Percentiles rank a stretch among this genome's conserved stretches.
These are phyloP conservation scores for Jasminum sambac DNA, from an alignment of 257 asterid genomes.

Conservation along the genomic window DNA sequence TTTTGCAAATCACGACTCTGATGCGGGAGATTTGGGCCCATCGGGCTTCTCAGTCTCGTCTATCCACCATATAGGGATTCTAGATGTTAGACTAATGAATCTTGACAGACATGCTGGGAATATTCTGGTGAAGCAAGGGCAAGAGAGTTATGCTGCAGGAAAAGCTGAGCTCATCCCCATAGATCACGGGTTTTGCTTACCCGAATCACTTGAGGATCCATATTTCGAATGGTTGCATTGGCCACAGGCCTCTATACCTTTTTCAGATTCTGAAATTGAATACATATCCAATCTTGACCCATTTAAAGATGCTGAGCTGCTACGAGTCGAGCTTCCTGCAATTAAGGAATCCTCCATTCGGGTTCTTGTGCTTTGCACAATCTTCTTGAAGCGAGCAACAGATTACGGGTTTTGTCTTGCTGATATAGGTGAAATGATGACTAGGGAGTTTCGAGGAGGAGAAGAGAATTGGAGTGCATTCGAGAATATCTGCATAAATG, in stretches of 20 bases:
- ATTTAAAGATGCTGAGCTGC: conserved; percentile 65
- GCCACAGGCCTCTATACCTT: conserved; percentile 91
- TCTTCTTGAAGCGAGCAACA: conserved; percentile 68
- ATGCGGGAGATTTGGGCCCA: conserved; percentile 92
- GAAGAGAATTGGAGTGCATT: conserved; percentile 67
- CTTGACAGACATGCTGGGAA: conserved; percentile 97
- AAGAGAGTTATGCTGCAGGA: conserved; percentile 46
- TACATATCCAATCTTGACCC: conserved; percentile 76
- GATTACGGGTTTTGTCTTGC: conserved; percentile 71
- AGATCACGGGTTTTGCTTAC: conserved; percentile 94
- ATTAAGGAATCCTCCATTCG: conserved; percentile 73
- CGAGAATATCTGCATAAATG: conserved; percentile 66
- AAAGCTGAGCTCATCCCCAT: conserved; percentile 85
- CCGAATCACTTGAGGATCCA: conserved; percentile 91
- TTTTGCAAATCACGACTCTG: conserved; percentile 68
- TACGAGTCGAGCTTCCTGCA: conserved; percentile 65
- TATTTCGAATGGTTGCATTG: conserved; percentile 96
- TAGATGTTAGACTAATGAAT: conserved; percentile 80
- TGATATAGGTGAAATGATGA: conserved; percentile 93
- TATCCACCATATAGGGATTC: conserved; percentile 80
- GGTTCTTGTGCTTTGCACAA: conserved; percentile 79
- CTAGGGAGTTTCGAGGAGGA: conserved; percentile 63
- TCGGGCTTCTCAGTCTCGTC: conserved; percentile 81
- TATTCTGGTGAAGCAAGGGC: conserved; percentile 67
- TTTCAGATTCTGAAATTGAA: conserved; percentile 72